A percentile compares a stretch with the other conserved stretches of the same genome.
phyloP scores from a whole-genome alignment of 148 eudicot genomes.

The Vaccinium darrowii region DNA sequence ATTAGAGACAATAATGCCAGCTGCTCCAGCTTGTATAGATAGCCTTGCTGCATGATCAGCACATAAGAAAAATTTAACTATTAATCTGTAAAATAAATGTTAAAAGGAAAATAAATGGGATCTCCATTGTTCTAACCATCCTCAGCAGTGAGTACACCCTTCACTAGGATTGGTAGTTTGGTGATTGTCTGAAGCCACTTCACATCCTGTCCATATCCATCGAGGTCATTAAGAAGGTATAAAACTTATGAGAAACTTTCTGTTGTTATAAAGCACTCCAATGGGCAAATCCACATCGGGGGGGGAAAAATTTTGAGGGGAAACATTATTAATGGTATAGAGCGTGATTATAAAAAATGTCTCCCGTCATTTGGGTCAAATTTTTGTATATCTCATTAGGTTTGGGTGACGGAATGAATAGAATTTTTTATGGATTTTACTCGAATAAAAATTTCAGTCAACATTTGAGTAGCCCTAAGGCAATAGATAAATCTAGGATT shows the following conservation, averaged over 20 bases:
- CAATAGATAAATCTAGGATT: not conserved
- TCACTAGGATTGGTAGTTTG: constrained; percentile 88
- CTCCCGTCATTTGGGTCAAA: not conserved
- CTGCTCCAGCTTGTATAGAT: constrained; percentile 81
- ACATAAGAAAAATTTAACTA: not conserved
- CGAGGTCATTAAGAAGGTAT: not conserved
- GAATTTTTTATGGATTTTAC: not conserved
- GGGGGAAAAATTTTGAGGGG: too few relatives aligned
- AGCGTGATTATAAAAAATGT: too few relatives aligned
- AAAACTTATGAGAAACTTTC: not conserved
- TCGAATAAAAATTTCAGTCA: not conserved
- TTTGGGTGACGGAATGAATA: not conserved
- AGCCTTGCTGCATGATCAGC: constrained; percentile 63
- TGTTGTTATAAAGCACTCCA: not conserved
- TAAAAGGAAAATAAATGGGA: not conserved
- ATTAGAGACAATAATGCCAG: constrained; percentile 94
- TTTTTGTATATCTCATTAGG: not conserved
- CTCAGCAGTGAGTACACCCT: constrained; percentile 95
- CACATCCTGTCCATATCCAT: constrained; percentile 56
- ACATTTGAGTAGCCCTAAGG: not conserved
- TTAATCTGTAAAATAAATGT: not conserved
- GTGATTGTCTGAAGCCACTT: constrained; percentile 99
- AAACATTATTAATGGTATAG: too few relatives aligned
- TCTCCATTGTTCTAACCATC: constrained; percentile 51
- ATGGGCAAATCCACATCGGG: not conserved